A percentile compares a stretch with the other conserved stretches of the same genome.
Evolutionary conservation across 768 basidiomycete species (phyloP).

Genomic region (Aureoboletus auriporus): DNA sequence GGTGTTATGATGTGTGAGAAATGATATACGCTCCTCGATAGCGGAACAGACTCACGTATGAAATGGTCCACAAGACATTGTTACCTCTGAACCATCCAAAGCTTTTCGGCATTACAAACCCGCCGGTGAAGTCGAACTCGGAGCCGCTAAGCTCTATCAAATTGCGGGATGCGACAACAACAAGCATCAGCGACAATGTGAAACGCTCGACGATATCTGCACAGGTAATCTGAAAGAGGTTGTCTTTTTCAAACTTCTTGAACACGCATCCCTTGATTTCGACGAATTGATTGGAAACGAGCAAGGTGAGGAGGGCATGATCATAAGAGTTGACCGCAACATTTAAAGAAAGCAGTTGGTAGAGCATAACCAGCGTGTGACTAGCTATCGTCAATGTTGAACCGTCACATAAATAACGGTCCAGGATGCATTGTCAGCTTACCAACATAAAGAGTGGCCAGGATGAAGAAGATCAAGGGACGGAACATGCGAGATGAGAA

Average conservation of each 20-base stretch:
- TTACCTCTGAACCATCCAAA: conserved; percentile 83
- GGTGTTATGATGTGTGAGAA: conserved; percentile 2
- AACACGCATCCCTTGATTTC: conserved; percentile 99
- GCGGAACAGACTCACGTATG: conserved; percentile 61
- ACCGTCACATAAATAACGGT: not conserved
- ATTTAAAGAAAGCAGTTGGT: conserved; percentile 90
- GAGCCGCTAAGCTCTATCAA: conserved; percentile 91
- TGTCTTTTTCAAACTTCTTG: conserved; percentile 99
- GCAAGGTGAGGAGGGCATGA: conserved; percentile 86
- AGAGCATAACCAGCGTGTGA: conserved; percentile 93
- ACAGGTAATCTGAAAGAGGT: conserved; percentile 96
- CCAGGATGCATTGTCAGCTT: conserved; percentile 19
- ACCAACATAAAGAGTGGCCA: conserved; percentile 85
- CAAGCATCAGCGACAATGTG: conserved; percentile 85
- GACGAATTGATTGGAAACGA: conserved; percentile 97
- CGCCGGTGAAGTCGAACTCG: conserved; percentile 72
- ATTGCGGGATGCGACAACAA: conserved; percentile 89
- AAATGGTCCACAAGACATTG: conserved; percentile 81
- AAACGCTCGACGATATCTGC: conserved; percentile 99
- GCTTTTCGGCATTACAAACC: conserved; percentile 73
- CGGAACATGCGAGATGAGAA: conserved; percentile 65
- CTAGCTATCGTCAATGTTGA: conserved; percentile 47
- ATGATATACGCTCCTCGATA: not conserved
- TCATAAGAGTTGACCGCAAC: conserved; percentile 99
- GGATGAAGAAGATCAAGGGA: conserved; percentile 77